Evolutionary conservation across 306 rosid genomes (phyloP).

Genomic region (Delonix regia): DNA sequence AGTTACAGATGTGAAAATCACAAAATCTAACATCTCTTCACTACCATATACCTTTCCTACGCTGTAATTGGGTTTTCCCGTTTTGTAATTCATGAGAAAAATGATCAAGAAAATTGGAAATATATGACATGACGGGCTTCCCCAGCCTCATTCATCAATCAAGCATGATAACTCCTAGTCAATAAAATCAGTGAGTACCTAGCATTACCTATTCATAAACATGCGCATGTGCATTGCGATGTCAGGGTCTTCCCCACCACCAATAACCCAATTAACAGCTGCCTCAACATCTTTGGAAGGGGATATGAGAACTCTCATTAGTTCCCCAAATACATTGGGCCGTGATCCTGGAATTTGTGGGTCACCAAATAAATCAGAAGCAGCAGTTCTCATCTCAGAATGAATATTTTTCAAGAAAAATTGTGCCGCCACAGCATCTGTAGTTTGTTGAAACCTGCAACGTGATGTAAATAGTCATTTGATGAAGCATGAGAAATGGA

Average conservation of each 20-base stretch:
- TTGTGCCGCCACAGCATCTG: conserved; percentile 82
- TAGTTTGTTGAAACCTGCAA: conserved; percentile 95
- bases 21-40: background rate
- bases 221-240: conserved; percentile 92
- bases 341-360: conserved; percentile 53
- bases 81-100: background rate
- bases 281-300: conserved; percentile 83
- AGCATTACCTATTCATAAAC: conserved; percentile 80
- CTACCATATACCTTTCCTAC: background rate
- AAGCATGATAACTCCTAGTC: conserved; percentile 12
- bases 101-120: background rate
- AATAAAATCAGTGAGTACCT: conserved; percentile 23
- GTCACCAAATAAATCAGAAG: conserved; percentile 78
- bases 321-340: conserved; percentile 93
- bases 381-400: conserved; percentile 78
- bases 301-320: conserved; percentile 85
- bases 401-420: conserved; percentile 93
- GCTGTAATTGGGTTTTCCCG: background rate
- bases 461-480: conserved; percentile 37
- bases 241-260: conserved; percentile 77
- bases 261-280: conserved; percentile 82
- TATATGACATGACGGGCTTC: background rate
- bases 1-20: background rate
- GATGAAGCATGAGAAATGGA: conserved; percentile 34
- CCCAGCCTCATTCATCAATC: conserved; percentile 26